These are phyloP conservation scores for Bipolaris zeicola DNA, from an alignment of 2,329 filamentous ascomycete genomes.

Conservation along the genomic window DNA sequence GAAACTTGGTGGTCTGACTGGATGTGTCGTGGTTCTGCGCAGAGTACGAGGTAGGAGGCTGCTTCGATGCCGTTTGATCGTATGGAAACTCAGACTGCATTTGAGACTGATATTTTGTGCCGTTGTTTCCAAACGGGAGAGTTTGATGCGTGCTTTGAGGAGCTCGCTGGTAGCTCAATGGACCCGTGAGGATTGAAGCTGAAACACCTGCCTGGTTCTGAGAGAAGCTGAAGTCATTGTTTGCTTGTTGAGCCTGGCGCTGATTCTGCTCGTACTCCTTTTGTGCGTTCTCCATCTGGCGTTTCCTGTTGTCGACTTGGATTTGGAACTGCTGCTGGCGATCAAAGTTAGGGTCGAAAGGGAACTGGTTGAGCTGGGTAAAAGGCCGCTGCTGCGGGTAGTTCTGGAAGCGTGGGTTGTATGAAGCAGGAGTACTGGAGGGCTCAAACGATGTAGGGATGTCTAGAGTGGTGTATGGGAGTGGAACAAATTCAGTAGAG, in stretches of 20 bases:
- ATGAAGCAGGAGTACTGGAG: neutral
- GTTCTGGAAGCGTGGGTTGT: neutral
- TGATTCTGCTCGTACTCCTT: neutral
- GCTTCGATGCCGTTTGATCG: neutral
- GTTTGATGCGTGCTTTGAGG: neutral
- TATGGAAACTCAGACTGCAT: neutral
- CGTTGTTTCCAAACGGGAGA: neutral
- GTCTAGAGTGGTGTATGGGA: neutral
- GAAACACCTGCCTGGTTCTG: neutral
- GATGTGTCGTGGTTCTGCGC: neutral
- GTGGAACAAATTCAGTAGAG: neutral
- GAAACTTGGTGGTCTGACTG: no score
- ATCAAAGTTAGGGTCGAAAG: neutral
- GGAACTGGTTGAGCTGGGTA: neutral
- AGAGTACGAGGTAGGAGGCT: neutral
- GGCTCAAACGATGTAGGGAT: neutral
- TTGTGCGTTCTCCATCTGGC: neutral
- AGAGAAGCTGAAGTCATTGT: neutral
- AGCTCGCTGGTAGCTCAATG: conserved; percentile 5
- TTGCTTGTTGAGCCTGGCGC: neutral
- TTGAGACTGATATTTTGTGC: neutral
- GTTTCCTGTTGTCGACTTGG: neutral
- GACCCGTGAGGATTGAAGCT: neutral
- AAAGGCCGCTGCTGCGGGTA: neutral
- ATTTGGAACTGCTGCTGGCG: neutral